Percentiles rank a stretch among this genome's conserved stretches.
Evolutionary conservation across 108 stramenopile species (phyloP).

Genomic region (Ochromonas danica): DNA sequence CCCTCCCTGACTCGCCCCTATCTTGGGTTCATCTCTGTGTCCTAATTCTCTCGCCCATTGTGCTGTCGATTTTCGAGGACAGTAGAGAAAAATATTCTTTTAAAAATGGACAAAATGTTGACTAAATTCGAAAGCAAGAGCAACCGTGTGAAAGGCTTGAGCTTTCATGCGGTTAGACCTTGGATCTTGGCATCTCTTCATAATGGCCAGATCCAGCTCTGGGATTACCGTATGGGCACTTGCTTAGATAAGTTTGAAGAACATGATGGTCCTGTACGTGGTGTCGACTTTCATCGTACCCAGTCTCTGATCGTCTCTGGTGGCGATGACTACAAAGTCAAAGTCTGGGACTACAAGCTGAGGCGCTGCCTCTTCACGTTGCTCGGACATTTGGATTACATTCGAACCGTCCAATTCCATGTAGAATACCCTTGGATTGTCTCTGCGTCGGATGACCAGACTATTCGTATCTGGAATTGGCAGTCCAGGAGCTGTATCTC

Average conservation of each 20-base stretch:
- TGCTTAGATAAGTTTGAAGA: conserved; percentile 97
- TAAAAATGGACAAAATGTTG: conserved; percentile 63
- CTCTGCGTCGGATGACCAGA: conserved; percentile 90
- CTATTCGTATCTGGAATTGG: conserved; percentile 98
- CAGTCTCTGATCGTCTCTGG: conserved; percentile 94
- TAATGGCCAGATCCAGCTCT: conserved; percentile 94
- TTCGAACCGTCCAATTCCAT: conserved; percentile 98
- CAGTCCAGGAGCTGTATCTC: conserved; percentile 89
- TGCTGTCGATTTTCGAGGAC: background rate
- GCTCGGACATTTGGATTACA: conserved; percentile 98
- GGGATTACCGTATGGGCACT: conserved; percentile 99
- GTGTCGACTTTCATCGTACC: conserved; percentile 93
- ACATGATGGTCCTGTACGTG: conserved; percentile 98
- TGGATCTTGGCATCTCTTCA: conserved; percentile 97
- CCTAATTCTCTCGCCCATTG: background rate
- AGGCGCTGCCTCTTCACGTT: conserved; percentile 95
- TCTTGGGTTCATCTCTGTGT: too few relatives aligned
- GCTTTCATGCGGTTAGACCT: conserved; percentile 97
- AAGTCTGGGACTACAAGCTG: conserved; percentile 99
- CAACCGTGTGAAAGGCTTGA: conserved; percentile 95
- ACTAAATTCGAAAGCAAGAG: conserved; percentile 97
- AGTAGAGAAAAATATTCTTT: background rate
- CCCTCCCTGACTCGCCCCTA: too few relatives aligned
- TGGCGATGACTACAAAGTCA: conserved; percentile 99
- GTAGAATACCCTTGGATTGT: conserved; percentile 90